Evolutionary conservation across 352 stramenopile genomes (phyloP), one percentile per base, ranked within the genome.

Genomic region (Phytophthora agathidicida): DNA sequence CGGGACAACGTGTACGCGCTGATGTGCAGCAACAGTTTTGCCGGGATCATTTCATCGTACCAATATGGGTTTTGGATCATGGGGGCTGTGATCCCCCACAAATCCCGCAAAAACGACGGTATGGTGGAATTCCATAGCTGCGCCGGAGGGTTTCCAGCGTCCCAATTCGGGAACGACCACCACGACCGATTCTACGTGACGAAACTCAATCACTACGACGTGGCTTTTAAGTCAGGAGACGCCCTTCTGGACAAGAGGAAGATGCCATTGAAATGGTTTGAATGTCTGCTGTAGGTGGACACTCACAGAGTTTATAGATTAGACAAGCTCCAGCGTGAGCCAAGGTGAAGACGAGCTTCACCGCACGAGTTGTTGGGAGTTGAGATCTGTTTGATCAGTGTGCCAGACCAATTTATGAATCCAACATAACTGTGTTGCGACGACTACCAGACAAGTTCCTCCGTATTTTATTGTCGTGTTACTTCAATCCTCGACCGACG

Each of bases 261-360:
- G 45, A 81, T 75, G 60, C 68, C 68, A 16, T 41, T 73, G 24
- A 78, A 77, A 50, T 83, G 74, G 74, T 79, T 80, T 33, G 63
- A 76, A 28, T 78, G 71, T 11, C 46, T 76, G 16, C 28, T 72
- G 10, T 71, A 72, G 49, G n/a, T 2, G 8, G 47, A 5, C 23
- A 53, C n/a, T 17, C 17, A 30, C 20, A 50, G 20, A 19, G 14
- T 37, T 23, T 44, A 37, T 44, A 44, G 26, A 27, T 11, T 31
- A 31, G 41, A 33, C 14, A 6, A 23, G 14, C 11, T 31, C n/a
- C n/a, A n/a, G n/a, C n/a, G n/a, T n/a, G n/a, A n/a, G n/a, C n/a
- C n/a, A n/a, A 43, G 24, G 10, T 22, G n/a, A 22, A 35, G 20
- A n/a, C n/a, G n/a, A n/a, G n/a, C n/a, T n/a, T n/a, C n/a, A n/a